Percentiles rank a stretch among this genome's conserved stretches.
phyloP scores from a whole-genome alignment of 2,329 filamentous ascomycete genomes.

The Reticulascus tulasneorum region DNA sequence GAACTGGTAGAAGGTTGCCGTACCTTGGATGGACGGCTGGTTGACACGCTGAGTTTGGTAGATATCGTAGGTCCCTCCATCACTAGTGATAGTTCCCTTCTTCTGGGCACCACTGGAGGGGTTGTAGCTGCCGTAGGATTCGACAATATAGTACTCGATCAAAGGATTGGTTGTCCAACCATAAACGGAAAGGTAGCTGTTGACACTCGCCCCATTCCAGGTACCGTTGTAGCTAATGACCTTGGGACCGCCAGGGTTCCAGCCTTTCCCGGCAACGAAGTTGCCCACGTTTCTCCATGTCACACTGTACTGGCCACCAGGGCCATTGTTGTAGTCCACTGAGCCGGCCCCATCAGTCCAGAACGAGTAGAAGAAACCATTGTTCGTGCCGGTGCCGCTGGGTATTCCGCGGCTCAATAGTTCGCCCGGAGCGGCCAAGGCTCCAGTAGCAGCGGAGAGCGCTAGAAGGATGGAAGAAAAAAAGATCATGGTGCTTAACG shows the following conservation, averaged over 20 bases:
- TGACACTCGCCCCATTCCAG: slow-evolving; percentile 31
- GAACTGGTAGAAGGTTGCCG: slow-evolving; percentile 45
- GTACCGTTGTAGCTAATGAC: slow-evolving; percentile 30
- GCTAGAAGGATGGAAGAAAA: slow-evolving; percentile 2
- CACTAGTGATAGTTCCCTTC: slow-evolving; percentile 26
- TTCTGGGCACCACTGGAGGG: slow-evolving; percentile 29
- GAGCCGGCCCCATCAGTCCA: slow-evolving; percentile 36
- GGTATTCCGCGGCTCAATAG: slow-evolving; percentile 19
- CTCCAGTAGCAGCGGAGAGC: slow-evolving; percentile 1
- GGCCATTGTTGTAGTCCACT: slow-evolving; percentile 38
- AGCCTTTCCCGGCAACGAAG: slow-evolving; percentile 56
- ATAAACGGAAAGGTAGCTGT: slow-evolving; percentile 44
- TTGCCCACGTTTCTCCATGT: slow-evolving; percentile 42
- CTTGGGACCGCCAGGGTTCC: slow-evolving; percentile 42
- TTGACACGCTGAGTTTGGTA: slow-evolving; percentile 31
- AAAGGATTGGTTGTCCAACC: slow-evolving; percentile 35
- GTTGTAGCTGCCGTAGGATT: slow-evolving; percentile 40
- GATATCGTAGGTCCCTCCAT: slow-evolving; percentile 32
- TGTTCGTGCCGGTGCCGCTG: slow-evolving; percentile 25
- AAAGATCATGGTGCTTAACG: slow-evolving; percentile 3
- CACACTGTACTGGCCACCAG: slow-evolving; percentile 33
- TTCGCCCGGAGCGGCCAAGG: neutral
- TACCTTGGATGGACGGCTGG: slow-evolving; percentile 44
- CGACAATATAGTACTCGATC: slow-evolving; percentile 37
- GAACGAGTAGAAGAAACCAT: slow-evolving; percentile 42